phyloP scores from a whole-genome alignment of 2,329 filamentous ascomycete genomes.

The Dendryphion nanum region DNA sequence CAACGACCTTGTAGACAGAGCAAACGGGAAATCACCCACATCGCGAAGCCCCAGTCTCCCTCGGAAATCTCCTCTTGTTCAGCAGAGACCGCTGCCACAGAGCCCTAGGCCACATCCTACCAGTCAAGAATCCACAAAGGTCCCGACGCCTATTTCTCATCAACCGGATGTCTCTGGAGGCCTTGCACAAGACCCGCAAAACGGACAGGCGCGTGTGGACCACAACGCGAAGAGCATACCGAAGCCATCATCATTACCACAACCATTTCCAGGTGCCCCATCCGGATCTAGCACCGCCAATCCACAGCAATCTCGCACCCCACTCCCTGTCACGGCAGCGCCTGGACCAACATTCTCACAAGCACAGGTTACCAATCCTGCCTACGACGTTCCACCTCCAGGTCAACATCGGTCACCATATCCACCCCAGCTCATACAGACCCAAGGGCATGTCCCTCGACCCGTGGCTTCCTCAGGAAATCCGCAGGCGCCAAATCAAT shows the following conservation, averaged over 20 bases:
- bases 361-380: conserved; percentile 22
- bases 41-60: conserved; percentile 23
- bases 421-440: conserved; percentile 29
- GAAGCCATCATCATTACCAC: conserved; percentile 10
- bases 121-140: conserved; percentile 6
- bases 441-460: conserved; percentile 21
- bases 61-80: conserved; percentile 23
- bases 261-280: conserved; percentile 17
- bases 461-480: conserved; percentile 22
- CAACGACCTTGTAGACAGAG: conserved; percentile 35
- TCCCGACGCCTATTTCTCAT: not conserved
- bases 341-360: conserved; percentile 19
- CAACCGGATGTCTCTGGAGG: too few species aligned
- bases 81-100: conserved; percentile 15
- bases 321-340: too few species aligned
- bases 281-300: conserved; percentile 9
- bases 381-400: conserved; percentile 30
- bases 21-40: conserved; percentile 18
- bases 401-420: conserved; percentile 40
- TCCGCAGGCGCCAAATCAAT: conserved; percentile 15
- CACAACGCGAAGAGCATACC: conserved; percentile 26
- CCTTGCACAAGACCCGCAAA: conserved; percentile 4
- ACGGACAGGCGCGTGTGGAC: conserved; percentile 18
- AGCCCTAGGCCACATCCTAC: conserved; percentile 8
- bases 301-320: conserved; percentile 10